Evolutionary conservation across 805 yeast genomes (phyloP), one percentile per base, ranked within the genome.

Genomic region (Tetrapisispora nanseiensis): DNA sequence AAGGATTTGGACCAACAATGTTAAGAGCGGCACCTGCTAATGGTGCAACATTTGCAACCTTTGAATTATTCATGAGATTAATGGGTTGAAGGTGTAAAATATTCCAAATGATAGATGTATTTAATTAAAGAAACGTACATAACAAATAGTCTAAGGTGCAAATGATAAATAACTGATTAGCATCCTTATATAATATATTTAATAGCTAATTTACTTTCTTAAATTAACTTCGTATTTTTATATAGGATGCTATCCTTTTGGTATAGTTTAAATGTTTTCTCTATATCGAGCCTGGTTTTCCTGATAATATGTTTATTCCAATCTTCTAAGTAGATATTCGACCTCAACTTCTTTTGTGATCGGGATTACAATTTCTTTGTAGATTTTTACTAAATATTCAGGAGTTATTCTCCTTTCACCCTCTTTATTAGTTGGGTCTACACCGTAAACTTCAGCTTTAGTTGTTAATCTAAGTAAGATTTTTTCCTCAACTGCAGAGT

Each of bases 1-100:
- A 80, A 63, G 98, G 98, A 1, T 89, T 92, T 58, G 67, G 80
- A 15, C 97, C 98, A 37, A 89, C 97, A 0, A 78, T 92, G 46
- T 67, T 92, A 50, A 82, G 98, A 67, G 97, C 98, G 40, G 95
- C 95, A 2, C 98, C 98, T 2, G 98, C 95, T 10, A 92, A 92
- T 59, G 98, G 96, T 30, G 95, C 94, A 27, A 92, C 98, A 0
- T 92, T 92, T 67, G 84, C 86, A 37, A 89, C 95, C 2, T 92
- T 92, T 59, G 98, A 92, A 64, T 63, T 84, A 41, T 84, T 95
- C 4, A 83, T 89, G 85, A 78, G 95, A 63, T 24, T 53, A 20
- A 59, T 78, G 62, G 78, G 76, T 5, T 78, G 43, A n/a, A n/a
- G n/a, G n/a, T n/a, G n/a, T n/a, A n/a, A n/a, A n/a, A n/a, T n/a